Evolutionary conservation across 371 early-diverging fungal genomes (phyloP).

Genomic region (Rhizopus stolonifer): DNA sequence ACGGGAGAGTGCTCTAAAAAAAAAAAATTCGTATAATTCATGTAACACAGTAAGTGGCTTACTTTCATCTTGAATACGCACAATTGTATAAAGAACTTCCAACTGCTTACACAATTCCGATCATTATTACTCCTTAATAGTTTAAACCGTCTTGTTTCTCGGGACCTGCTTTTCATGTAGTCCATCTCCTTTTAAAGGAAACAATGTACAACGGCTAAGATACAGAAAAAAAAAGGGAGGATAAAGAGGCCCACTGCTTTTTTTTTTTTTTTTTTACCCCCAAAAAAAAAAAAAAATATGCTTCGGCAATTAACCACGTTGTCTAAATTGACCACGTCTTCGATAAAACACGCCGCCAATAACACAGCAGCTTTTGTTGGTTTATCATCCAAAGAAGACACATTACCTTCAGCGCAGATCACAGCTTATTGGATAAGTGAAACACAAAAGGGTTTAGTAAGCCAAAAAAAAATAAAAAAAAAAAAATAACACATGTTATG

Average conservation of each 20-base stretch:
- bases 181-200: conserved; percentile 2
- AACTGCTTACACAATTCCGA: no score
- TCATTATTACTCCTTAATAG: background rate
- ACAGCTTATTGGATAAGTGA: conserved; percentile 46
- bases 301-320: conserved; percentile 43
- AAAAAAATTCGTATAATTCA: no score
- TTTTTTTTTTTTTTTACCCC: no score
- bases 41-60: no score
- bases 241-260: no score
- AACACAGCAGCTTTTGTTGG: conserved; percentile 26
- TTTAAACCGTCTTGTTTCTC: conserved; percentile 90
- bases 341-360: conserved; percentile 41
- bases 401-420: conserved; percentile 30
- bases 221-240: no score
- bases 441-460: conserved; percentile 50
- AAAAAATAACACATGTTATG: background rate
- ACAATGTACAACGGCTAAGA: background rate
- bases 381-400: conserved; percentile 26
- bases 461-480: background rate
- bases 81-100: no score
- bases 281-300: conserved; percentile 18
- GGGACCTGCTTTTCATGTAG: conserved; percentile 5
- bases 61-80: no score
- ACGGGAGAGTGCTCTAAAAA: no score
- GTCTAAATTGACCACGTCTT: conserved; percentile 37